These are phyloP conservation scores for Ophiostoma sp. DNA, from an alignment of 2,329 filamentous ascomycete genomes.

Conservation along the genomic window DNA sequence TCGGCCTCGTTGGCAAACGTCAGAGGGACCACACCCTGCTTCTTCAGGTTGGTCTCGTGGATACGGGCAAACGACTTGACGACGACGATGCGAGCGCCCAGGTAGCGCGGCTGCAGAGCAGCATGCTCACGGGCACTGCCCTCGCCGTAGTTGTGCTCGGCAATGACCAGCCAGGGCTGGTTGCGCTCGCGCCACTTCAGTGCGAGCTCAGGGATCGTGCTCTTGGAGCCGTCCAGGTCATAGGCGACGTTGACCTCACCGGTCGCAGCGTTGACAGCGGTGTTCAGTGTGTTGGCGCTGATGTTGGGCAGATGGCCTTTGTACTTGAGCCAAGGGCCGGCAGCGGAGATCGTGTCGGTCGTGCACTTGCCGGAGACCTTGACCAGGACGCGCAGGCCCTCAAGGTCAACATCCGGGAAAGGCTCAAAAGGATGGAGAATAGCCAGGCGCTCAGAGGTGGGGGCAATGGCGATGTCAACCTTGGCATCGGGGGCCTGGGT, in stretches of 20 bases:
- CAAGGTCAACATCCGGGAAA: constrained; percentile 72
- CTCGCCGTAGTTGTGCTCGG: constrained; percentile 95
- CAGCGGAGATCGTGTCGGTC: constrained; percentile 96
- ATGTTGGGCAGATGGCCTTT: constrained; percentile 99
- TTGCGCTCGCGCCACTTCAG: constrained; percentile 71
- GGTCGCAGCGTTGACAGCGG: constrained; percentile 85
- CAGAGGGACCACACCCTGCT: constrained; percentile 92
- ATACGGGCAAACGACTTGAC: constrained; percentile 79
- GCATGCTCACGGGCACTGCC: constrained; percentile 82
- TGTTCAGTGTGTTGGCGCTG: constrained; percentile 93
- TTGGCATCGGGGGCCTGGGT: constrained; percentile 65
- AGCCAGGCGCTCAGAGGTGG: constrained; percentile 83
- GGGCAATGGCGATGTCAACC: constrained; percentile 70
- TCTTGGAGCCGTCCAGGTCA: constrained; percentile 68
- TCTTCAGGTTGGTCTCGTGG: constrained; percentile 91
- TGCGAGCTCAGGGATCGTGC: constrained; percentile 82
- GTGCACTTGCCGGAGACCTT: constrained; percentile 98
- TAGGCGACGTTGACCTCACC: constrained; percentile 89
- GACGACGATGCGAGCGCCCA: constrained; percentile 77
- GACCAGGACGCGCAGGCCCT: constrained; percentile 77
- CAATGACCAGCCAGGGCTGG: constrained; percentile 85
- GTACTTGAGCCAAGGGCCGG: constrained; percentile 97
- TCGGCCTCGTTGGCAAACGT: constrained; percentile 85
- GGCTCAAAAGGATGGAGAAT: constrained; percentile 82
- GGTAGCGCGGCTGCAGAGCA: constrained; percentile 76